Percentiles rank a stretch among this genome's conserved stretches.
Evolutionary conservation across 2,329 filamentous ascomycete species (phyloP).

Genomic region (Plenodomus lindquistii): DNA sequence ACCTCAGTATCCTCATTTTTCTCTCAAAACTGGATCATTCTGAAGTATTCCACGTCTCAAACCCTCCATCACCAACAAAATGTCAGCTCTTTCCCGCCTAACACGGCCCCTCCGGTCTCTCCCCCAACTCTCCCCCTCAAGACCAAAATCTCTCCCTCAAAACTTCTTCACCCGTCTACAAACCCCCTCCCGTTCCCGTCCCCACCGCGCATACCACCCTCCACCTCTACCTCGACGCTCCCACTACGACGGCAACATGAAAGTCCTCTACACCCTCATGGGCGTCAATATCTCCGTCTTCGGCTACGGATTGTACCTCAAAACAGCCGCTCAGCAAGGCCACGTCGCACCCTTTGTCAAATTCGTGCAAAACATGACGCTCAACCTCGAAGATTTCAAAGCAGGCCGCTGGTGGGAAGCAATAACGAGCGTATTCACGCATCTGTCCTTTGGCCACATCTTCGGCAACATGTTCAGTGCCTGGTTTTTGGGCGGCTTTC

Average conservation of each 20-base stretch:
- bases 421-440: constrained; percentile 48
- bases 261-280: constrained; percentile 43
- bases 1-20: too few relatives aligned
- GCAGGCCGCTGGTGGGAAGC: constrained; percentile 43
- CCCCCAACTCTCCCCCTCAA: constrained; percentile 4
- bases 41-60: neutral
- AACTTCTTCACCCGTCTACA: constrained; percentile 17
- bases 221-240: too few relatives aligned
- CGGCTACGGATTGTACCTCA: constrained; percentile 41
- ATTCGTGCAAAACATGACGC: constrained; percentile 38
- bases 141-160: constrained; percentile 8
- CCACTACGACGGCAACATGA: constrained; percentile 16
- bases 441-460: constrained; percentile 43
- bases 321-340: constrained; percentile 25
- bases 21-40: neutral
- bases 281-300: constrained; percentile 49
- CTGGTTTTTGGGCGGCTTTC: constrained; percentile 41
- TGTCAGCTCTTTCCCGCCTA: constrained; percentile 12
- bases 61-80: neutral
- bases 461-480: constrained; percentile 49
- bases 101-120: constrained; percentile 13
- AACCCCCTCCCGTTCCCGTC: constrained; percentile 11
- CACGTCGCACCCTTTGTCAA: constrained; percentile 9
- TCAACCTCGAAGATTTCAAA: constrained; percentile 33
- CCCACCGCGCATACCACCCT: neutral